Evolutionary conservation across 2,329 filamentous ascomycete species (phyloP), one percentile per base, ranked within the genome.

Genomic region (Aspergillus sp.): DNA sequence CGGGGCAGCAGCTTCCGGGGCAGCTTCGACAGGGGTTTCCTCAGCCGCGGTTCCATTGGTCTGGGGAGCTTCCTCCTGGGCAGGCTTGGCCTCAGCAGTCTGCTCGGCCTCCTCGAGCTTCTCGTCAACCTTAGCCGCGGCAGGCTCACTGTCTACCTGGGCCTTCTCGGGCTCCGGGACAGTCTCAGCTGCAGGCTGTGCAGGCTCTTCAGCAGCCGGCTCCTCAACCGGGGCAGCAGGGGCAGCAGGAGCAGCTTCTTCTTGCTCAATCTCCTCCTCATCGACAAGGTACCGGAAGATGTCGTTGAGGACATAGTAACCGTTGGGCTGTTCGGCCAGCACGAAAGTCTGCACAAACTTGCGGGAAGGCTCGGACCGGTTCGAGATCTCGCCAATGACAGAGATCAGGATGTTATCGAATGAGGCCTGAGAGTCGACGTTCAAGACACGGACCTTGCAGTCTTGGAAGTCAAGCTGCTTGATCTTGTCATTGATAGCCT

Each of bases 291-390:
- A 98, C 70, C 95, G 87, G 82, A 98, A 92, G 76, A 99, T 97
- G 74, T 99, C 95, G 79, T 99, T 99, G 70, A 99, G 86, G 36
- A 99, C 94, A 71, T 96, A 99, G 83, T 98, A 99, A 65, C 95
- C 95, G 59, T 94, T 96, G 53, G 92, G 92, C 81, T 99, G 95
- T 78, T 94, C 89, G 52, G 95, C 95, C 64, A 99, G 90, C 64
- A 99, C 91, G 70, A 99, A 99, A 55, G 94, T 98, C 84, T 99
- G 95, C 43, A 93, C 90, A 74, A 99, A 99, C 78, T 97, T 97
- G 83, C 91, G 93, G 72, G 94, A 91, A 61, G 95, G 91, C 65
- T 89, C 89, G 52, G 87, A 88, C 79, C 96, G 96, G 86, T 96
- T 97, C 71, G 93, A 97, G 72, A 95, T 96, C 80, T 98, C 94